Conservation (phyloP, 1,284 basidiomycete species). For the Austropuccinia psidii region DNA sequence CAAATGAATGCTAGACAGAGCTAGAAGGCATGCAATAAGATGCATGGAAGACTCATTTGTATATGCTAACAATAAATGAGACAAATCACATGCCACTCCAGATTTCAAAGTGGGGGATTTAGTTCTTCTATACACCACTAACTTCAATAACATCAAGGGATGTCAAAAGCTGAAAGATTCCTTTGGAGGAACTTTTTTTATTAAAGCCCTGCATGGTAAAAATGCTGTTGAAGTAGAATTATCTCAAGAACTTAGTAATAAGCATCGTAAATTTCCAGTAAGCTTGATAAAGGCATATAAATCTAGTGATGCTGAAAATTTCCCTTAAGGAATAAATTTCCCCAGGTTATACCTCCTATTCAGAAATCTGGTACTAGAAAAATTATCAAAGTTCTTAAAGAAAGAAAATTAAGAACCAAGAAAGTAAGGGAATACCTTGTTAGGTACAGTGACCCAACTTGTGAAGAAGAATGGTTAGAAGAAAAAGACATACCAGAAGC, state of each 20-base stretch:
- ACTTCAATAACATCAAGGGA: not conserved
- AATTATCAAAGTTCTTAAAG: too few relatives aligned
- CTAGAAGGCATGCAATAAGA: not conserved
- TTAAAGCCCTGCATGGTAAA: not conserved
- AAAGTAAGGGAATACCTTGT: too few relatives aligned
- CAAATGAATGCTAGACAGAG: not conserved
- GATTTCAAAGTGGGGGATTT: not conserved
- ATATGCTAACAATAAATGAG: not conserved
- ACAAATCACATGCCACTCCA: not conserved
- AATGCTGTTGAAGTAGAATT: not conserved
- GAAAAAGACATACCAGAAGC: too few relatives aligned
- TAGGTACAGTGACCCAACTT: too few relatives aligned
- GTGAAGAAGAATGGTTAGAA: too few relatives aligned
- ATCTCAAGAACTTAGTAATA: not conserved
- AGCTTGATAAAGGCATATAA: not conserved
- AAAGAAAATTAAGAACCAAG: too few relatives aligned
- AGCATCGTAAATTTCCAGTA: not conserved
- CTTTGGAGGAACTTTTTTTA: conserved; percentile 3
- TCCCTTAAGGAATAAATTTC: too few relatives aligned
- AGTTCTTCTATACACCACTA: not conserved
- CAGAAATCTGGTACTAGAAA: too few relatives aligned
- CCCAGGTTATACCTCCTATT: too few relatives aligned
- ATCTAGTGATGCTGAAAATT: too few relatives aligned
- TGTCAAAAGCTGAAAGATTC: conserved; percentile 6
- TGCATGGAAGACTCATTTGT: not conserved